Base-by-base conservation (phyloP, 495 filamentous ascomycete species). In the Glutinoglossum americanum region DNA sequence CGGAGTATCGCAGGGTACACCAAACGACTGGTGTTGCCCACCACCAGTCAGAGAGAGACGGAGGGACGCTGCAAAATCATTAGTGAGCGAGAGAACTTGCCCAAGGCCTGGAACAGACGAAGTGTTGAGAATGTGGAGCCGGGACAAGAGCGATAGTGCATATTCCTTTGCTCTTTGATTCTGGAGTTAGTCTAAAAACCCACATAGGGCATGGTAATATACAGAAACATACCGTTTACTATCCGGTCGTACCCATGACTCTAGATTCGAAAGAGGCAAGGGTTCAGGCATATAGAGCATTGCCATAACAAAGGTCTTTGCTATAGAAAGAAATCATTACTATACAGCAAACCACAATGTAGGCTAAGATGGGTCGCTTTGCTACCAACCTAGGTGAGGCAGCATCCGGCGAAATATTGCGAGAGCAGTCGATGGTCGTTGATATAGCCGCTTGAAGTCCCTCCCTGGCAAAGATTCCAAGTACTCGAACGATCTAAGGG, bases 381-480 rank as follows among this genome's bases (percentile, higher is more conserved):
- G 13, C 15, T 45, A 45, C 41, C 17, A 45, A 90, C 87, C 87
- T 56, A 95, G 70, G 59, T 89, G 85, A 60, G 93, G 85, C 57
- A 97, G 77, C 89, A 97, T 95, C 71, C 92, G 88, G 62, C 93
- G 80, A 69, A 96, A 97, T 62, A 98, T 89, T 55, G 92, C 93
- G 45, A 98, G 80, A 28, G 87, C 83, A 4, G 93, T 94, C 8
- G 89, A 94, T 13, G 92, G 92, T 74, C 95, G 89, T 72, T 88
- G 84, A 75, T 98, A 98, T 9, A 98, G 75, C 69, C 83, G 82
- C 62, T 76, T 76, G 67, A 95, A 94, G 25, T 82, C 87, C n/a
- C 82, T 87, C 55, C 85, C 87, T 28, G 87, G 84, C 62, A 94
- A 83, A 66, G 80, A 76, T 76, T 95, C 86, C 68, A 95, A 80